Conservation (phyloP, 495 filamentous ascomycete genomes). For the Tuber magnatum region DNA sequence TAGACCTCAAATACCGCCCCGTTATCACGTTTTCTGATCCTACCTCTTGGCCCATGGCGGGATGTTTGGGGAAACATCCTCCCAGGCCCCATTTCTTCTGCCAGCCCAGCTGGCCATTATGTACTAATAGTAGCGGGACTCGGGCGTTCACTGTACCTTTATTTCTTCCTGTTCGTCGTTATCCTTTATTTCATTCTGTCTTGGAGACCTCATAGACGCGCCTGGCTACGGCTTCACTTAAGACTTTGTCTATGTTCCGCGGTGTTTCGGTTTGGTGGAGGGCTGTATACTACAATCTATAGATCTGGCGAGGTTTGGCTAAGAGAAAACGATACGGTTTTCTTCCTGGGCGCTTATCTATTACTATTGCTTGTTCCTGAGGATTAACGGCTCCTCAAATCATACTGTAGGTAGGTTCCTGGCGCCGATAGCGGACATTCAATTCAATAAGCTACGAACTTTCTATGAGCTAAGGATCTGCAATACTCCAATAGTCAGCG, state of each 20-base stretch:
- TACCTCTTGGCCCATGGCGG: background rate
- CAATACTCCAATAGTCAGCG: background rate
- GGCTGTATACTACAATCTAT: background rate
- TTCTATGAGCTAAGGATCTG: background rate
- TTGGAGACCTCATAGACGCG: background rate
- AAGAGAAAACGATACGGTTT: background rate
- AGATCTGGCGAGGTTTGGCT: background rate
- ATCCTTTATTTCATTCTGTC: background rate
- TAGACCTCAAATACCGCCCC: background rate
- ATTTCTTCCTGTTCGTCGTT: background rate
- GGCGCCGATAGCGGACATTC: background rate
- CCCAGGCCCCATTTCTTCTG: background rate
- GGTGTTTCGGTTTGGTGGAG: background rate
- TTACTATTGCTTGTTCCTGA: background rate
- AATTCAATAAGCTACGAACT: background rate
- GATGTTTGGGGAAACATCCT: background rate
- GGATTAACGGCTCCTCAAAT: background rate
- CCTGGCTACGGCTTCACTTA: background rate
- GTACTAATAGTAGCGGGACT: background rate
- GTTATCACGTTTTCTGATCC: background rate
- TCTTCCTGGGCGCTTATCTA: background rate
- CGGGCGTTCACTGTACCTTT: background rate
- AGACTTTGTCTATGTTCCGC: background rate
- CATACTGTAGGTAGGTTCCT: background rate
- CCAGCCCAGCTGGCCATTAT: background rate